phyloP scores from a whole-genome alignment of 1,139 yeast genomes.

The Groenewaldozyma sp. region DNA sequence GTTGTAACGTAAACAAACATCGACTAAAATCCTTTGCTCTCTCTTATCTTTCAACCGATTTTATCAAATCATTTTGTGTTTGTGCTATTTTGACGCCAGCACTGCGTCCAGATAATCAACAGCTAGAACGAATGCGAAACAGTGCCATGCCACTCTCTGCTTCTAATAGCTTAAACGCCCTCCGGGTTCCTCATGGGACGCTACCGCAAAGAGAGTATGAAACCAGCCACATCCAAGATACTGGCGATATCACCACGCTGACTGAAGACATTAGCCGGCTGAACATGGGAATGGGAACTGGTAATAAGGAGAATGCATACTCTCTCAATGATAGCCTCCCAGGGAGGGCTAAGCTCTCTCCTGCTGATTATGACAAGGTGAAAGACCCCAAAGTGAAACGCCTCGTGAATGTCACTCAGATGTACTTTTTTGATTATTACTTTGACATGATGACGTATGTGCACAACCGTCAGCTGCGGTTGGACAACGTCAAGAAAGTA shows the following conservation, averaged over 20 bases:
- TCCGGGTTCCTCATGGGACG: constrained; percentile 13
- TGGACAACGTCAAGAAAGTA: constrained; percentile 53
- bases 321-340: constrained; percentile 7
- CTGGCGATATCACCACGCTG: constrained; percentile 17
- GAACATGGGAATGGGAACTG: constrained; percentile 2
- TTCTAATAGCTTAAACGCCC: constrained; percentile 12
- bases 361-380: constrained; percentile 41
- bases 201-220: constrained; percentile 2
- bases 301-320: constrained; percentile 15
- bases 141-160: constrained; percentile 7
- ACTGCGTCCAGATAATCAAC: no score
- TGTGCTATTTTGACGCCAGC: no score
- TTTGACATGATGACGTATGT: constrained; percentile 95
- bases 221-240: constrained; percentile 9
- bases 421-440: constrained; percentile 82
- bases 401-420: constrained; percentile 70
- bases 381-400: constrained; percentile 73
- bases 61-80: no score
- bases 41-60: no score
- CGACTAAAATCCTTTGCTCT: no score
- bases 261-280: constrained; percentile 18
- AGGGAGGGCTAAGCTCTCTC: constrained; percentile 11
- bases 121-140: no score
- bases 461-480: constrained; percentile 74
- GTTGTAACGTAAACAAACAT: no score